phyloP scores from a whole-genome alignment of 129 eudicot species.

The Sambucus nigra region DNA sequence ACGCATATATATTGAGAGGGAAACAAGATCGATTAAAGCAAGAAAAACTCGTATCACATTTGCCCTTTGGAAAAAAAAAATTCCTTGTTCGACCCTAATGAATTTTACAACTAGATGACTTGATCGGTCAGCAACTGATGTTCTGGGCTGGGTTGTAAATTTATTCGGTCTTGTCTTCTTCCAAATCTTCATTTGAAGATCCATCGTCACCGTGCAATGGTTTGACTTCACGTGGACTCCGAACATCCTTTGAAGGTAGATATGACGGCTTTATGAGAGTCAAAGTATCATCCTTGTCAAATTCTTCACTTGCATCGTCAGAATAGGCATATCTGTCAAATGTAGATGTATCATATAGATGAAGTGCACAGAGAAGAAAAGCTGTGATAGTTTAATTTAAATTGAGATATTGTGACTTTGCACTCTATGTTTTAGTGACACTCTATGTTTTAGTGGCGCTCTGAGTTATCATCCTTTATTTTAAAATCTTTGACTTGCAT shows the following conservation, averaged over 20 bases:
- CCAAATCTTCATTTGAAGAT: constrained; percentile 33
- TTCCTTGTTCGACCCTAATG: neutral
- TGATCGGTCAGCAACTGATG: too few species aligned
- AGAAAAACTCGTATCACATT: too few species aligned
- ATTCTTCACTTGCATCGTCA: constrained; percentile 79
- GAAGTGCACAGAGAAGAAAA: too few species aligned
- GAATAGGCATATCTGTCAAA: constrained; percentile 78
- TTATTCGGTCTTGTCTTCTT: constrained; percentile 81
- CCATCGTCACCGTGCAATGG: constrained; percentile 34
- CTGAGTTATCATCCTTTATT: too few species aligned
- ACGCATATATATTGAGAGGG: too few species aligned
- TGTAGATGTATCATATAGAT: neutral
- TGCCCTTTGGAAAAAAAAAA: too few species aligned
- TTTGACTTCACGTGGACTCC: constrained; percentile 24
- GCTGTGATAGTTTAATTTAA: too few species aligned
- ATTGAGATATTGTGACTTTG: too few species aligned
- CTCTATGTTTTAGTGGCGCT: too few species aligned
- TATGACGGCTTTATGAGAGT: constrained; percentile 82
- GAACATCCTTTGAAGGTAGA: constrained; percentile 42
- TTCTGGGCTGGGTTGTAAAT: constrained; percentile 1
- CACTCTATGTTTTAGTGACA: too few species aligned
- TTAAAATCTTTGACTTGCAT: too few species aligned
- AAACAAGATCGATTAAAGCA: too few species aligned
- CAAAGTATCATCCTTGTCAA: constrained; percentile 78
- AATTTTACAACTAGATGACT: neutral